phyloP scores from a whole-genome alignment of 2,329 filamentous ascomycete species.

The Botryotinia convoluta region DNA sequence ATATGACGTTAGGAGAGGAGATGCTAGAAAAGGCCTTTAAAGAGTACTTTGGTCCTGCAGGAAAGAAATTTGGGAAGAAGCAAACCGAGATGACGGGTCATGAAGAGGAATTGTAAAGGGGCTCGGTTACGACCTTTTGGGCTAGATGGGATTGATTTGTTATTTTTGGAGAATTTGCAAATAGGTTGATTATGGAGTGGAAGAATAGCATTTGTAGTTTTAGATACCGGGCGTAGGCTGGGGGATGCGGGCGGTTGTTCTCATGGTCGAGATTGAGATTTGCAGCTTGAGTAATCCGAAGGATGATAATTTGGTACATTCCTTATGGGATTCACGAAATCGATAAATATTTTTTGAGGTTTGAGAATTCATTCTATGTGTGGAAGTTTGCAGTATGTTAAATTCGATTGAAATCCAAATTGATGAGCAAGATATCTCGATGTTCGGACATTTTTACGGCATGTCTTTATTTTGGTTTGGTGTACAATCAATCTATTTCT shows the following conservation, averaged over 20 bases:
- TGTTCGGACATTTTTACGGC: neutral
- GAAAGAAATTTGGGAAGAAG: constrained; percentile 29
- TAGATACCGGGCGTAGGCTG: constrained; percentile 5
- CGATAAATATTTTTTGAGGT: rapidly evolving
- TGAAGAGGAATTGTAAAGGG: constrained; percentile 19
- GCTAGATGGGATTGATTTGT: neutral
- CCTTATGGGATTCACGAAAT: neutral
- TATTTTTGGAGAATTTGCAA: neutral
- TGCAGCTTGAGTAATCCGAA: neutral
- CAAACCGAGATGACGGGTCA: neutral
- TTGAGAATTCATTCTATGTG: neutral
- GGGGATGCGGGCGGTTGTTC: neutral
- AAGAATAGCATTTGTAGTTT: neutral
- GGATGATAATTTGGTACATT: neutral
- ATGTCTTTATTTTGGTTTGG: neutral
- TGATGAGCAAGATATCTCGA: neutral
- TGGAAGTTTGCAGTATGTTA: neutral
- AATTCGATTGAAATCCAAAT: neutral
- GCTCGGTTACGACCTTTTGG: neutral
- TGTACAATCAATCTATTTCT: neutral
- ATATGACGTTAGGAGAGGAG: constrained; percentile 76
- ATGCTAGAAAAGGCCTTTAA: constrained; percentile 49
- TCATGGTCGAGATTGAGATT: neutral
- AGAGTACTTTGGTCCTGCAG: constrained; percentile 44
- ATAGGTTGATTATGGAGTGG: neutral